A percentile compares a stretch with the other conserved stretches of the same genome.
Evolutionary conservation across 1,139 yeast genomes (phyloP).

Genomic region (Blastobotrys malaysiensis): DNA sequence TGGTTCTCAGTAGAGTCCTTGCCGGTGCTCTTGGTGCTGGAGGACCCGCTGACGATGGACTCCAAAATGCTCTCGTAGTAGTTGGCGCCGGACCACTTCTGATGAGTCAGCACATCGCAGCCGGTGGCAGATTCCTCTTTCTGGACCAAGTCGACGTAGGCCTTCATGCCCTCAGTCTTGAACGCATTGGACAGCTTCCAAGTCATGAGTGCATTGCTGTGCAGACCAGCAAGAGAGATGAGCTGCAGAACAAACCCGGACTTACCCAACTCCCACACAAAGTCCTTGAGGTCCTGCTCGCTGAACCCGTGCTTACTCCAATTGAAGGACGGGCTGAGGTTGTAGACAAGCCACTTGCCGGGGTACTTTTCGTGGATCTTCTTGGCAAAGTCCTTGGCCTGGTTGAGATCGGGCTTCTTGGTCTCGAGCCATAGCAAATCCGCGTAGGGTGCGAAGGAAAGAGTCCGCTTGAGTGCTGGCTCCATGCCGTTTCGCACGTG

Average conservation of each 20-base stretch:
- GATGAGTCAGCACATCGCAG: conserved; percentile 53
- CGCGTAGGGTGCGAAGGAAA: conserved; percentile 51
- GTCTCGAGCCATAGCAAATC: conserved; percentile 58
- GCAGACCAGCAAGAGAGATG: conserved; percentile 53
- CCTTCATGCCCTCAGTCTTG: conserved; percentile 48
- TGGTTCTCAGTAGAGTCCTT: conserved; percentile 43
- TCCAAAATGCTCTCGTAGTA: conserved; percentile 44
- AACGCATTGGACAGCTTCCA: conserved; percentile 46
- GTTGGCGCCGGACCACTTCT: conserved; percentile 56
- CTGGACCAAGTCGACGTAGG: conserved; percentile 51
- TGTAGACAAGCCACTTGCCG: conserved; percentile 52
- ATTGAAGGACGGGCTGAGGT: conserved; percentile 54
- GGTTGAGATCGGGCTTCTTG: conserved; percentile 47
- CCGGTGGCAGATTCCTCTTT: conserved; percentile 40
- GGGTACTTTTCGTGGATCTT: conserved; percentile 45
- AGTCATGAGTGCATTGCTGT: conserved; percentile 46
- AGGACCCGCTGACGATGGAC: conserved; percentile 43
- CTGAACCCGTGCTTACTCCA: conserved; percentile 53
- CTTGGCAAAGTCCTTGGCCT: conserved; percentile 46
- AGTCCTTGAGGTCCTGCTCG: conserved; percentile 41
- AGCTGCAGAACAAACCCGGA: conserved; percentile 50
- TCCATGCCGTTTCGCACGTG: conserved; percentile 47
- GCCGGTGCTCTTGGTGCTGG: conserved; percentile 44
- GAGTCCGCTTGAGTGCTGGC: conserved; percentile 48
- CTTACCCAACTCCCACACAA: conserved; percentile 51